Evolutionary conservation across 2,329 filamentous ascomycete species (phyloP).

Genomic region (Chalaropsis thielavioides): DNA sequence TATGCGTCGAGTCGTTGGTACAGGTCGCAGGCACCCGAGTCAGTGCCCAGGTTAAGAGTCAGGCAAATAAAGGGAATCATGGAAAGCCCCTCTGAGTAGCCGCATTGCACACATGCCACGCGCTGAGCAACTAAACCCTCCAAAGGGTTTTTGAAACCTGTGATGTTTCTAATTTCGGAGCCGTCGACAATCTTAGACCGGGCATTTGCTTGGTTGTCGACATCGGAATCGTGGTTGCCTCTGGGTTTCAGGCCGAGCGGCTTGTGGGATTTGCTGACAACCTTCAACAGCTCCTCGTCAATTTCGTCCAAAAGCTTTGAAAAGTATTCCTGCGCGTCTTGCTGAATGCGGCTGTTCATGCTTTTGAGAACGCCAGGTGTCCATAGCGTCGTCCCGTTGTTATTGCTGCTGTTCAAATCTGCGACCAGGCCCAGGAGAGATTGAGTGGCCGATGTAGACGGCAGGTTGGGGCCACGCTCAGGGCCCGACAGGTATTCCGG

Average conservation of each 20-base stretch:
- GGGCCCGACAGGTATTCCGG: constrained; percentile 46
- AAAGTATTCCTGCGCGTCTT: constrained; percentile 96
- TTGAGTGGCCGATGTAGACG: constrained; percentile 22
- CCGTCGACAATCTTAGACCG: constrained; percentile 27
- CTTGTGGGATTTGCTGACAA: constrained; percentile 21
- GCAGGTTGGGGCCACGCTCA: constrained; percentile 21
- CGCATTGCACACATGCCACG: constrained; percentile 74
- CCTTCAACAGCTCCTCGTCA: constrained; percentile 56
- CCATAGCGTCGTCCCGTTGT: constrained; percentile 67
- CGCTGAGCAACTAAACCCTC: constrained; percentile 80
- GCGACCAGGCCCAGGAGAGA: constrained; percentile 50
- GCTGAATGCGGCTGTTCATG: constrained; percentile 90
- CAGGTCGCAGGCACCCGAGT: constrained; percentile 49
- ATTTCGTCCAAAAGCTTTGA: constrained; percentile 77
- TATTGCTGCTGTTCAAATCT: constrained; percentile 53
- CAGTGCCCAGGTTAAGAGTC: constrained; percentile 63
- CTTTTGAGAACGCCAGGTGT: constrained; percentile 69
- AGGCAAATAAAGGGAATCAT: constrained; percentile 91
- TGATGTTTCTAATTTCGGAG: constrained; percentile 27
- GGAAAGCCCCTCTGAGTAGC: constrained; percentile 73
- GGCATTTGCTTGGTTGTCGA: constrained; percentile 29
- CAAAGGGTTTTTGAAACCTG: constrained; percentile 53
- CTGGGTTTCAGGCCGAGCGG: constrained; percentile 18
- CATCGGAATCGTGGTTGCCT: constrained; percentile 25
- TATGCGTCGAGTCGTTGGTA: constrained; percentile 72